phyloP scores from a whole-genome alignment of 2,329 filamentous ascomycete species.

The Fusarium sambucinum region DNA sequence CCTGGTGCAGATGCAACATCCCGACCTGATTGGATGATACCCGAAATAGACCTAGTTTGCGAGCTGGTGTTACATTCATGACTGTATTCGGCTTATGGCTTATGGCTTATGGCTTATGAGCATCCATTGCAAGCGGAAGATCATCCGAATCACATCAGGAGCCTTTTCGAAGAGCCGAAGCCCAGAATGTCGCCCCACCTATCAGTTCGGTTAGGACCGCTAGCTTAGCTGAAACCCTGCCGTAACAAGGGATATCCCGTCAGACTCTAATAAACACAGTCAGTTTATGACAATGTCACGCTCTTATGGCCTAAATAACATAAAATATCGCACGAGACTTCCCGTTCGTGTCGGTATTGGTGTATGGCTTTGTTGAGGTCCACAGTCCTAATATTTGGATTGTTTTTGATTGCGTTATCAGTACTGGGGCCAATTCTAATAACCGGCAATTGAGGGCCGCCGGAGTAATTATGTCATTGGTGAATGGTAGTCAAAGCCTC shows the following conservation, averaged over 20 bases:
- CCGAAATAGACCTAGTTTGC: slow-evolving; percentile 31
- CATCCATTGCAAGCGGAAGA: slow-evolving; percentile 26
- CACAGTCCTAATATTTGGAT: background rate
- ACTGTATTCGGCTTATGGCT: slow-evolving; percentile 15
- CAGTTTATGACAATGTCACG: slow-evolving; percentile 8
- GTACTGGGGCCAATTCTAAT: background rate
- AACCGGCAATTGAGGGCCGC: background rate
- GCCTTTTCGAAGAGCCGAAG: slow-evolving; percentile 26
- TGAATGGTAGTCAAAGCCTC: background rate
- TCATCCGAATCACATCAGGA: slow-evolving; percentile 25
- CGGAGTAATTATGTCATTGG: background rate
- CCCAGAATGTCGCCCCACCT: slow-evolving; percentile 28
- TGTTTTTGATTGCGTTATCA: background rate
- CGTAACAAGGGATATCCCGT: slow-evolving; percentile 8
- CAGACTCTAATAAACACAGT: background rate
- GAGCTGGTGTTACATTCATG: slow-evolving; percentile 20
- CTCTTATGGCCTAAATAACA: background rate
- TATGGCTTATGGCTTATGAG: background rate
- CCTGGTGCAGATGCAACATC: slow-evolving; percentile 1
- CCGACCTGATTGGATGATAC: slow-evolving; percentile 4
- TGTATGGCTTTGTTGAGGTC: background rate
- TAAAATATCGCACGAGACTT: background rate
- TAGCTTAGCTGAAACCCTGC: slow-evolving; percentile 37
- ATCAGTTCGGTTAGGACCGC: slow-evolving; percentile 42
- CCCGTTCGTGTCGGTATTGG: too few relatives aligned